Base-by-base conservation (phyloP, 352 stramenopile species). In the Phytophthora tubulina region DNA sequence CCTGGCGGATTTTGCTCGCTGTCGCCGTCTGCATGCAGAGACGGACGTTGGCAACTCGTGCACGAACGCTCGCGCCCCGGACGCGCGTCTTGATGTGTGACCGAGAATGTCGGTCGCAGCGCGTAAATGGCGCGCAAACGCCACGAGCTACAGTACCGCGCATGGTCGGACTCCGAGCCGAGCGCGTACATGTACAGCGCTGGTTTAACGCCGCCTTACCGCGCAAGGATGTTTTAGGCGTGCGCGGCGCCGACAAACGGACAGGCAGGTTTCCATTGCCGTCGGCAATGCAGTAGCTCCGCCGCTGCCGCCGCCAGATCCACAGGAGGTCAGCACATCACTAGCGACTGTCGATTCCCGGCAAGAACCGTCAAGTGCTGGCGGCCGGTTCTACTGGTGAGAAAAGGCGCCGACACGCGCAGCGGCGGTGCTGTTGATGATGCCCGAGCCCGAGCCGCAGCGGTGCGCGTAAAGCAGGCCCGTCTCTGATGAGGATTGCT, bases 401-500 rank as follows among this genome's bases (percentile, higher is more conserved):
- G 6, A 6, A 17, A 46, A 46, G 39, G 39, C 3, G 13, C 39
- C 6, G 39, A 21, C 21, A 0, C 21, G 21, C 21, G 21, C 21
- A 27, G 21, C 21, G 21, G 21, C 21, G 21, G 21, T 27, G 21
- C 21, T 27, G 21, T 27, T 5, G 39, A 59, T 73, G 48, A 73
- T 63, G 65, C 57, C 27, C 2, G 6, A 30, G 39, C 50, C 51
- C 57, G 59, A 72, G 5, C 15, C 50, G 9, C 11, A 13, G 6
- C 10, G 13, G 31, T 42, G 50, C 49, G 66, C 66, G 66, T 73
- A 61, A 63, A 11, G 27, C 58, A 27, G 44, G 3, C 53, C 32
- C 45, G 54, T 27, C 51, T 4, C 38, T 52, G 49, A 9, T 0
- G 15, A 2, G 10, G 66, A 69, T 73, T 69, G 66, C 66, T 68